Evolutionary conservation across 805 yeast genomes (phyloP).

Genomic region (Wickerhamiella allomyrinae): DNA sequence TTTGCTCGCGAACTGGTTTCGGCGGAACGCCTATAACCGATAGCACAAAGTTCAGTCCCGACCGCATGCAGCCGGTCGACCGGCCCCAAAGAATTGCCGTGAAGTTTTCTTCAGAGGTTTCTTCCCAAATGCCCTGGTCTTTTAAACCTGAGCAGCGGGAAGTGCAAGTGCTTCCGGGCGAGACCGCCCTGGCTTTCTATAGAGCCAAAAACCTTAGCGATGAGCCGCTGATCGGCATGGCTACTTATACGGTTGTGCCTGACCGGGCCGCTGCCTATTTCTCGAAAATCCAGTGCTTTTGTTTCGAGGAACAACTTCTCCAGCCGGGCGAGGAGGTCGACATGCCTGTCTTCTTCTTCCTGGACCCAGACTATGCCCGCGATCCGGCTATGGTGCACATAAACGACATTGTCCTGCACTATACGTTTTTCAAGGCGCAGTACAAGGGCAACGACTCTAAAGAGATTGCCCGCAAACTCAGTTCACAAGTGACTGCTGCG

Average conservation of each 20-base stretch:
- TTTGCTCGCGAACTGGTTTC: conserved; percentile 91
- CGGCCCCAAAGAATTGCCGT: conserved; percentile 67
- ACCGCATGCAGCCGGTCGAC: conserved; percentile 76
- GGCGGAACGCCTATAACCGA: conserved; percentile 94
- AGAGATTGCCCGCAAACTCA: conserved; percentile 10
- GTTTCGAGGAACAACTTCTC: conserved; percentile 91
- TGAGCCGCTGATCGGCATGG: conserved; percentile 94
- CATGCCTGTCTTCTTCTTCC: conserved; percentile 95
- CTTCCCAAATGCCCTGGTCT: conserved; percentile 85
- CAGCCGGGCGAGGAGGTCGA: conserved; percentile 96
- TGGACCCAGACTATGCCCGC: conserved; percentile 87
- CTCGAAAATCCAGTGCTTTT: conserved; percentile 94
- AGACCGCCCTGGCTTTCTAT: conserved; percentile 91
- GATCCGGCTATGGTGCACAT: conserved; percentile 88
- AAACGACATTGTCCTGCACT: conserved; percentile 79
- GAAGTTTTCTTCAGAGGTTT: conserved; percentile 84
- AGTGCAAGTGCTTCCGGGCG: conserved; percentile 89
- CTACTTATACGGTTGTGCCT: conserved; percentile 92
- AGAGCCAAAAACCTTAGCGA: conserved; percentile 76
- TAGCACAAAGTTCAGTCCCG: conserved; percentile 61
- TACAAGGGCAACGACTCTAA: conserved; percentile 13
- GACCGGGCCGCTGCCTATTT: conserved; percentile 94
- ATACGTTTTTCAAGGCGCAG: conserved; percentile 60
- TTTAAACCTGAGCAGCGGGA: conserved; percentile 90
- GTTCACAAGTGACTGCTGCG: background rate